phyloP scores from a whole-genome alignment of 2,329 filamentous ascomycete genomes.

The Apiospora aurea region DNA sequence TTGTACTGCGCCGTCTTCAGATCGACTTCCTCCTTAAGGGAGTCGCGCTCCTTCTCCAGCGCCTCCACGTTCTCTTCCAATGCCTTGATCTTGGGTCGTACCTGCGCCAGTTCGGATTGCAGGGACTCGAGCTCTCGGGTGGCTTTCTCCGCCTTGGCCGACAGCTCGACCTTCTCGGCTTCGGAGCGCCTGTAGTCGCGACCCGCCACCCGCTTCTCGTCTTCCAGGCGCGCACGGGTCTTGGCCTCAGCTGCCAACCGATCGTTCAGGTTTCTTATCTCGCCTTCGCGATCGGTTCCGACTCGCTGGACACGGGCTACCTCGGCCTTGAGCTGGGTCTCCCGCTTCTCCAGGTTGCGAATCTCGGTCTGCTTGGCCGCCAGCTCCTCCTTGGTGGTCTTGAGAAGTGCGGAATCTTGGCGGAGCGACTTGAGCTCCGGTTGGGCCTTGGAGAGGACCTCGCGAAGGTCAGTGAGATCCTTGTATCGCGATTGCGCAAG shows the following conservation, averaged over 20 bases:
- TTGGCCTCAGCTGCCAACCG: slow-evolving; percentile 79
- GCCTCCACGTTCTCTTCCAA: slow-evolving; percentile 78
- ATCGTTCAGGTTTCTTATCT: slow-evolving; percentile 80
- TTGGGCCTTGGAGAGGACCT: slow-evolving; percentile 83
- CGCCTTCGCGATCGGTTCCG: slow-evolving; percentile 75
- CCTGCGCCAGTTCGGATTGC: slow-evolving; percentile 74
- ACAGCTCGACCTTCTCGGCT: slow-evolving; percentile 78
- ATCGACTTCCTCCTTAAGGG: slow-evolving; percentile 79
- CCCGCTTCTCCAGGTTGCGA: slow-evolving; percentile 78
- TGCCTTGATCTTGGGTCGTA: slow-evolving; percentile 68
- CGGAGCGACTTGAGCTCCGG: slow-evolving; percentile 83
- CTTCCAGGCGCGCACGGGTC: slow-evolving; percentile 76
- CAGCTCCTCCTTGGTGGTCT: slow-evolving; percentile 78
- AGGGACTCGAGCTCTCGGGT: slow-evolving; percentile 73
- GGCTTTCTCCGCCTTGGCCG: slow-evolving; percentile 75
- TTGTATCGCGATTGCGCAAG: slow-evolving; percentile 88
- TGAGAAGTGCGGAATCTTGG: slow-evolving; percentile 78
- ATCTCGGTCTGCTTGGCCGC: slow-evolving; percentile 65
- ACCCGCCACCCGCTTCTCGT: slow-evolving; percentile 75
- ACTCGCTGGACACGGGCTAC: slow-evolving; percentile 73
- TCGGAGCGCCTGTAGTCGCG: slow-evolving; percentile 82
- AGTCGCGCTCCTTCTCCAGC: slow-evolving; percentile 71
- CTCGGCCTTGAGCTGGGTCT: slow-evolving; percentile 82
- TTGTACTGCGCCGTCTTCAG: slow-evolving; percentile 86
- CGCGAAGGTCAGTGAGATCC: slow-evolving; percentile 81